These are phyloP conservation scores for Ajuga chamaepitys DNA, from an alignment of 257 asterid species.

Conservation along the genomic window DNA sequence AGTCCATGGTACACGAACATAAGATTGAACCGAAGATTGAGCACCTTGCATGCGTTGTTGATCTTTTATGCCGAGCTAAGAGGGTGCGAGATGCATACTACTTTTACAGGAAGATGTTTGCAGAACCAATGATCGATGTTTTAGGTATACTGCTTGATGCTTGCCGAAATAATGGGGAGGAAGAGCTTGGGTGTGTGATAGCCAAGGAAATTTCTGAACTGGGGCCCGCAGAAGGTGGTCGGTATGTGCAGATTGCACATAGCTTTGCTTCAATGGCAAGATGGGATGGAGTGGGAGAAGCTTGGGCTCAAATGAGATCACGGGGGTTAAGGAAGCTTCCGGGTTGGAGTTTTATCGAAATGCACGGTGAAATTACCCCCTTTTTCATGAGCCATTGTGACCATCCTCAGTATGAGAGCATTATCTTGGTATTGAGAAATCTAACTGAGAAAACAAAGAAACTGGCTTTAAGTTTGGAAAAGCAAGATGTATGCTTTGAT, in stretches of 20 bases:
- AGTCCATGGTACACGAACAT: conserved; percentile 54
- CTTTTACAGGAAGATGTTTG: conserved; percentile 49
- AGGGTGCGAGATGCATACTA: conserved; percentile 59
- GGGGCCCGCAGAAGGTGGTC: conserved; percentile 61
- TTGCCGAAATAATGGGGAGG: conserved; percentile 37
- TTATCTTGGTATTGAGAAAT: conserved; percentile 30
- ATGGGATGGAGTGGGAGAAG: conserved; percentile 83
- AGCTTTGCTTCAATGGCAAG: conserved; percentile 65
- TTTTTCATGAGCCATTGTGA: conserved; percentile 57
- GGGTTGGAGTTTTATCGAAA: conserved; percentile 78
- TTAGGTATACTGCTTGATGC: conserved; percentile 77
- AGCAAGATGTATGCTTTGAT: conserved; percentile 23
- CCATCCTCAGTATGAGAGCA: conserved; percentile 51
- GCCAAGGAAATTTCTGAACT: conserved; percentile 46
- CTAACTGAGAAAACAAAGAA: conserved; percentile 40
- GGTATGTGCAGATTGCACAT: conserved; percentile 76
- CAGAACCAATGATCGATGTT: conserved; percentile 48
- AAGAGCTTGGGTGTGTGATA: conserved; percentile 38
- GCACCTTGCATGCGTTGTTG: conserved; percentile 72
- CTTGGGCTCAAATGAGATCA: conserved; percentile 64
- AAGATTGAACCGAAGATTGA: conserved; percentile 58
- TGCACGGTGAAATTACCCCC: conserved; percentile 56
- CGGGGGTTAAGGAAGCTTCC: conserved; percentile 69
- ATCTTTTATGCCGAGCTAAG: conserved; percentile 83
- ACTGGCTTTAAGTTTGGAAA: conserved; percentile 12